These are phyloP conservation scores for Coniochaeta prunicola DNA, from an alignment of 2,329 filamentous ascomycete species.

Conservation along the genomic window DNA sequence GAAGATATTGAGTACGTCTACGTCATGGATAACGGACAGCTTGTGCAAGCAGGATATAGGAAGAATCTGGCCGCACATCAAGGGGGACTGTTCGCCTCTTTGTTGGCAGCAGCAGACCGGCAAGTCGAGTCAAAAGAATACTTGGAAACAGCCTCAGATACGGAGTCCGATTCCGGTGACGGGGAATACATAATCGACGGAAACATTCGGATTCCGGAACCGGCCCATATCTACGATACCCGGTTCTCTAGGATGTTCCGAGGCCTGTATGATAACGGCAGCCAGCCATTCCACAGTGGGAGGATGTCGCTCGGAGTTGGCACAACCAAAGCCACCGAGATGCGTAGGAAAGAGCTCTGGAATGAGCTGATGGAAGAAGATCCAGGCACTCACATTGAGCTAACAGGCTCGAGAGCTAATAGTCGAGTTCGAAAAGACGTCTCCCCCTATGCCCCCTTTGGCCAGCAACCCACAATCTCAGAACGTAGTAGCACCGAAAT, in stretches of 20 bases:
- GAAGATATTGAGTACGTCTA: constrained; percentile 67
- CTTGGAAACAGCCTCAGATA: neutral
- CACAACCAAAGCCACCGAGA: neutral
- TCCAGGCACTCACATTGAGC: neutral
- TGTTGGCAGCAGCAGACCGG: constrained; percentile 21
- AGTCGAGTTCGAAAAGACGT: neutral
- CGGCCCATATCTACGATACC: neutral
- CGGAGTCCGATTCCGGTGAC: constrained; percentile 4
- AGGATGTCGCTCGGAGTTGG: neutral
- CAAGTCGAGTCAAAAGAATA: constrained; percentile 3
- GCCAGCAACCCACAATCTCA: neutral
- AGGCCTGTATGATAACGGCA: neutral
- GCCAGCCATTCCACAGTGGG: neutral
- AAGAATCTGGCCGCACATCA: constrained; percentile 40
- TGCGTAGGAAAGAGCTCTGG: neutral
- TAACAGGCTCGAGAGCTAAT: neutral
- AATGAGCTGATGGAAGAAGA: neutral
- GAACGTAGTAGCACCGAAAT: constrained; percentile 4
- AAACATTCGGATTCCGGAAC: neutral
- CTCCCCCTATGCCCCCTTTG: neutral
- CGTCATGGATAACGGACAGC: constrained; percentile 61
- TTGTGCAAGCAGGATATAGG: constrained; percentile 64
- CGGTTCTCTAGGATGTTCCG: constrained; percentile 1
- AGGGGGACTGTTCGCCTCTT: constrained; percentile 38
- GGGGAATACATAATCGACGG: constrained; percentile 1